Percentiles rank a stretch among this genome's conserved stretches.
phyloP scores from a whole-genome alignment of 257 asterid species.

The Haberlea rhodopensis region DNA sequence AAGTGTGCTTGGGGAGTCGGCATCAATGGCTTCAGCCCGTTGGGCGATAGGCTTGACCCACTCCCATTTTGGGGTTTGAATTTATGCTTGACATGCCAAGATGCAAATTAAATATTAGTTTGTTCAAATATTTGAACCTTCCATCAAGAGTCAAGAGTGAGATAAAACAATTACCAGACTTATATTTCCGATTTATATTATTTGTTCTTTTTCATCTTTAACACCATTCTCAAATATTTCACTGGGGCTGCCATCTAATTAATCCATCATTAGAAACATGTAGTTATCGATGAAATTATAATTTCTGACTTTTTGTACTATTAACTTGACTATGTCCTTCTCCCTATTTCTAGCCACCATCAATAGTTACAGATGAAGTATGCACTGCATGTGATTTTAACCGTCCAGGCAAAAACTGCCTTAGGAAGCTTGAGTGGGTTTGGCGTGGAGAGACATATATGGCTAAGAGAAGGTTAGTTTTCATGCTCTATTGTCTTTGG shows the following conservation, averaged over 20 bases:
- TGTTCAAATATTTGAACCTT: background rate
- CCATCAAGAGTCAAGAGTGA: background rate
- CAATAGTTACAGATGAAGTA: slow-evolving; percentile 91
- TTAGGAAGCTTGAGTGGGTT: slow-evolving; percentile 98
- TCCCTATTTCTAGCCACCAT: slow-evolving; percentile 71
- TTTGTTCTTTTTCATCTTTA: background rate
- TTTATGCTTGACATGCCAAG: background rate
- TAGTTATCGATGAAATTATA: slow-evolving; percentile 20
- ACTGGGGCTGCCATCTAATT: slow-evolving; percentile 15
- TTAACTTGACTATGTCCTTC: slow-evolving; percentile 33
- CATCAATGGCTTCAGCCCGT: background rate
- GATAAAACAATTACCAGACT: too few species aligned
- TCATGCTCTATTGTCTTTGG: slow-evolving; percentile 24
- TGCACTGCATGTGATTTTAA: slow-evolving; percentile 99
- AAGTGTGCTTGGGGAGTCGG: background rate
- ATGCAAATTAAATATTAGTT: background rate
- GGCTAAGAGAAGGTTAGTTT: slow-evolving; percentile 88
- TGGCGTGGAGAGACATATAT: slow-evolving; percentile 98
- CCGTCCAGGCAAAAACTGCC: slow-evolving; percentile 98
- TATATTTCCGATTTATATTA: background rate
- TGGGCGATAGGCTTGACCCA: background rate
- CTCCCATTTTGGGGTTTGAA: background rate
- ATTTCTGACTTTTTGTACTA: slow-evolving; percentile 24
- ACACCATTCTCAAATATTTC: slow-evolving; percentile 6
- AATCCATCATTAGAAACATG: slow-evolving; percentile 21